These are phyloP conservation scores for Fusarium poae DNA, from an alignment of 2,329 filamentous ascomycete genomes.

Conservation along the genomic window DNA sequence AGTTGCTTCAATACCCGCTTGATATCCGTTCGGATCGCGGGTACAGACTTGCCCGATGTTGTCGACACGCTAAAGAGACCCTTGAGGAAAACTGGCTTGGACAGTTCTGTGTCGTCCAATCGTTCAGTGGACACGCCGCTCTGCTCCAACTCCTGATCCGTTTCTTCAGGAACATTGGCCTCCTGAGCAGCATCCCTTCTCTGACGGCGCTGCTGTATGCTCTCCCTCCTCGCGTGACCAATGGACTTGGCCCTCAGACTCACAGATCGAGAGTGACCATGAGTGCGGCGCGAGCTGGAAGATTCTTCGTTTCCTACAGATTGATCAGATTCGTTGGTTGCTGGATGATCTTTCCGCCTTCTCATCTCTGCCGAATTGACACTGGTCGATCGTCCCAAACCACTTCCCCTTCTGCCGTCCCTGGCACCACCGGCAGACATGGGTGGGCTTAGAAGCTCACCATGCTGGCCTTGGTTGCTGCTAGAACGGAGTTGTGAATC, in stretches of 20 bases:
- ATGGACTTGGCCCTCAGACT: constrained; percentile 86
- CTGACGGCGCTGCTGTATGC: constrained; percentile 87
- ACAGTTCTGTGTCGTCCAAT: constrained; percentile 78
- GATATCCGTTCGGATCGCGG: constrained; percentile 88
- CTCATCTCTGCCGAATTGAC: constrained; percentile 90
- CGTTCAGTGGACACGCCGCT: constrained; percentile 72
- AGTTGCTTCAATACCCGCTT: constrained; percentile 89
- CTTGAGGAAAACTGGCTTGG: constrained; percentile 95
- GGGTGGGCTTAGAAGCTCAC: constrained; percentile 82
- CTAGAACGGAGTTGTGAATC: constrained; percentile 65
- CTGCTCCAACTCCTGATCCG: constrained; percentile 79
- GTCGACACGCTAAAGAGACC: constrained; percentile 97
- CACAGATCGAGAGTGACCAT: constrained; percentile 68
- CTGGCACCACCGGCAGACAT: constrained; percentile 68
- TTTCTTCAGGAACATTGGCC: constrained; percentile 89
- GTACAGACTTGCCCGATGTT: constrained; percentile 90
- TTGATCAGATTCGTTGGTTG: constrained; percentile 84
- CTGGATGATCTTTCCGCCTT: constrained; percentile 77
- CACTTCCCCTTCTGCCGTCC: constrained; percentile 71
- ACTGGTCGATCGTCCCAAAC: constrained; percentile 87
- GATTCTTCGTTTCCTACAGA: constrained; percentile 70
- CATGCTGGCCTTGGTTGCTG: constrained; percentile 78
- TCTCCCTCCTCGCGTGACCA: constrained; percentile 89
- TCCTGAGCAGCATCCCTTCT: constrained; percentile 79
- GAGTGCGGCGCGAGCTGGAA: constrained; percentile 64